A percentile compares a stretch with the other conserved stretches of the same genome.
These are phyloP conservation scores for Penicillium longicatenatum DNA, from an alignment of 495 filamentous ascomycete genomes.

Conservation along the genomic window DNA sequence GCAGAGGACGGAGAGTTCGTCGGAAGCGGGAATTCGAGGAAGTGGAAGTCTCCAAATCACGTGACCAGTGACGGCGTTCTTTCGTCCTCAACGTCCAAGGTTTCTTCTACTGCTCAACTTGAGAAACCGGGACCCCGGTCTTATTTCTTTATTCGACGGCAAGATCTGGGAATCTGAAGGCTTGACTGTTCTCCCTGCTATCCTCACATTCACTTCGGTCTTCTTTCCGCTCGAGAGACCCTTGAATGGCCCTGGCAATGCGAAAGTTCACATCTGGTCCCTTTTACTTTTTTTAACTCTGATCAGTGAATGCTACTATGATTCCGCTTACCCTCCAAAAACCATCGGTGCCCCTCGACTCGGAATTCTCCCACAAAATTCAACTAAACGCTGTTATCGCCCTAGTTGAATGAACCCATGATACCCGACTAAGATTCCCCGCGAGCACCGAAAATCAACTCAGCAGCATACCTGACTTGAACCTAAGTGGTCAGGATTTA, in stretches of 20 bases:
- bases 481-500: neutral
- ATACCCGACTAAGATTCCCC: neutral
- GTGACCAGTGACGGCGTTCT: conserved; percentile 11
- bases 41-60: conserved; percentile 2
- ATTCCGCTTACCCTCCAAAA: neutral
- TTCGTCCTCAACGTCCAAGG: neutral
- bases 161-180: neutral
- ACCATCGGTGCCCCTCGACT: no score
- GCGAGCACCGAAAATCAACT: neutral
- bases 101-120: conserved; percentile 1
- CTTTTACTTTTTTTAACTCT: neutral
- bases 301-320: conserved; percentile 6
- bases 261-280: conserved; percentile 4
- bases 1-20: neutral
- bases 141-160: neutral
- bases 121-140: neutral
- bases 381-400: neutral
- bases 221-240: neutral
- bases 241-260: conserved; percentile 13
- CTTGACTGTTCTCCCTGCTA: neutral
- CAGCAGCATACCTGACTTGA: conserved; percentile 9
- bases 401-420: neutral
- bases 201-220: neutral
- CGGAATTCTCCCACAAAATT: neutral
- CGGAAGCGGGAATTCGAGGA: conserved; percentile 8